A percentile compares a stretch with the other conserved stretches of the same genome.
Evolutionary conservation across 371 early-diverging fungal species (phyloP).

Genomic region (Zychaea mexicana): DNA sequence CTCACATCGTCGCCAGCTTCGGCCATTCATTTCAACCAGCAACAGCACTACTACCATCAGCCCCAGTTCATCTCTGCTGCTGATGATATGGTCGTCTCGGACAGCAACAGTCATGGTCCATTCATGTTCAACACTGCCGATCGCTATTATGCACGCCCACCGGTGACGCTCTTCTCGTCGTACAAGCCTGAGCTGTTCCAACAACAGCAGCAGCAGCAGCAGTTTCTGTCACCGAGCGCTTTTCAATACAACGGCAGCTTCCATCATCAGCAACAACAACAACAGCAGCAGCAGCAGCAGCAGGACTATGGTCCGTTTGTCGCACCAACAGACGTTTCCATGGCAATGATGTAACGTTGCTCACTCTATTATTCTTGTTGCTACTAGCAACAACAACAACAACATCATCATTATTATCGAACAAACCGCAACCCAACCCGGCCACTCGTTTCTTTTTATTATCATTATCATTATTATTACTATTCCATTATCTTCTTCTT

Average conservation of each 20-base stretch:
- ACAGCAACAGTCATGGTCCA: conserved; percentile 2
- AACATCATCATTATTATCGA: neutral
- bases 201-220: conserved; percentile 8
- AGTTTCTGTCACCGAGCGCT: neutral
- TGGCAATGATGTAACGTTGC: conserved; percentile 11
- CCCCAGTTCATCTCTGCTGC: neutral
- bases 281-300: neutral
- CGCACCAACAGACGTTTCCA: conserved; percentile 18
- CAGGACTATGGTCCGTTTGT: conserved; percentile 14
- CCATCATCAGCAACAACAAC: neutral
- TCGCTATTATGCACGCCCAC: conserved; percentile 8
- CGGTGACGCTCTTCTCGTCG: conserved; percentile 34
- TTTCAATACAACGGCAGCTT: neutral
- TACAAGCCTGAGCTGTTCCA: conserved; percentile 33
- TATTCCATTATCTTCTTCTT: no score
- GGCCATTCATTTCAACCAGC: conserved; percentile 5
- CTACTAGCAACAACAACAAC: neutral
- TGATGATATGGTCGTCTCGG: neutral
- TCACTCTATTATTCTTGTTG: no score
- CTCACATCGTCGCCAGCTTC: conserved; percentile 32
- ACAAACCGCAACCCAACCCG: no score
- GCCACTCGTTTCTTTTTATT: conserved; percentile 10
- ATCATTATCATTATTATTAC: neutral
- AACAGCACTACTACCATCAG: conserved; percentile 5
- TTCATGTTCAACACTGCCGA: neutral